Evolutionary conservation across 2,329 filamentous ascomycete species (phyloP), one percentile per base, ranked within the genome.

Genomic region (Colletotrichum tamarilloi): DNA sequence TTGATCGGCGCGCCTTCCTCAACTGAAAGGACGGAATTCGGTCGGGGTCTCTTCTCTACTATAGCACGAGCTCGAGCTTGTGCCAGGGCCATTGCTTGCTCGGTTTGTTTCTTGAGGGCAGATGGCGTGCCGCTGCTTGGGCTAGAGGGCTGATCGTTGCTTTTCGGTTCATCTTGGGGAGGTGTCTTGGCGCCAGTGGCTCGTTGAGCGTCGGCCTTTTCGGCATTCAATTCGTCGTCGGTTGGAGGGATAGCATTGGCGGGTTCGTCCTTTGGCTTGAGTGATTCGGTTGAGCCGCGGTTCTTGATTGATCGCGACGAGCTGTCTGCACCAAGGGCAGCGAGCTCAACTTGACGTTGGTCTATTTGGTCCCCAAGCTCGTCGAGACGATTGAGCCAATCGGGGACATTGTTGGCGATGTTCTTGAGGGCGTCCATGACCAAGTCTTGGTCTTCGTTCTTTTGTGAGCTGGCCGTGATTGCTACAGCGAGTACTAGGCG

Each of bases 291-390:
- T 9, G 88, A 89, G 59, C 87, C 87, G 66, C 84, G 84, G 75
- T 88, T 88, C 68, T 86, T 83, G 19, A 89, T 77, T 3, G 87
- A 88, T 70, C 81, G 84, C 52, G 82, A 79, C 38, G 78, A 76
- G 28, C 75, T 78, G 32, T 77, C 78, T 30, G 79, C 79, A 62
- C 80, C 82, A 68, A 89, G 79, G 70, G 85, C 84, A 46, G 90
- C 90, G 68, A 92, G 84, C 78, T 92, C 90, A 63, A 84, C 82
- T 82, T 92, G 91, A 72, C 91, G 89, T 77, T 88, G 84, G 72
- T 90, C 87, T 72, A 92, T 91, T 79, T 92, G 87, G 72, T 85
- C 84, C 77, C 86, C 91, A 70, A 92, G 85, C 64, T 91, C 87
- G 74, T 91, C 88, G 57, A 92, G 85, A 26, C 88, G 86, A 72